Conservation (phyloP, 805 yeast species). For the Kodamaea fukazawae region DNA sequence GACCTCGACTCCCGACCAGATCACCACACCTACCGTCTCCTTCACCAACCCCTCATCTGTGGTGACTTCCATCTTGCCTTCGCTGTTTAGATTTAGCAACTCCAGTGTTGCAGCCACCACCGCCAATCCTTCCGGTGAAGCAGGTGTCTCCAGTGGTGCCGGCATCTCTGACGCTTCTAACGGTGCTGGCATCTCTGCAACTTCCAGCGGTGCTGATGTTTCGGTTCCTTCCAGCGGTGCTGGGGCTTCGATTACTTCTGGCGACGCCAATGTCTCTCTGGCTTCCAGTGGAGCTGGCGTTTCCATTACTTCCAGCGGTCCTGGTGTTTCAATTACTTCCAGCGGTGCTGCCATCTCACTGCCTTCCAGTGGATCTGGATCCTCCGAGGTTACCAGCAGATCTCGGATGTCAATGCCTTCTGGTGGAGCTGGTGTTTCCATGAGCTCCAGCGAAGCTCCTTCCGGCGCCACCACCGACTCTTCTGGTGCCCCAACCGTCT, state of each 20-base stretch:
- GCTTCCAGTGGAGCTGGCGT: background rate
- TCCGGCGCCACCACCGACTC: no score
- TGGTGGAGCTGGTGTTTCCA: background rate
- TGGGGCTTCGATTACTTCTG: background rate
- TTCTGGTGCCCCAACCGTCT: conserved; percentile 3
- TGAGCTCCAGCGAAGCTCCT: background rate
- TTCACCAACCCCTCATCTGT: background rate
- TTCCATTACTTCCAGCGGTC: no score
- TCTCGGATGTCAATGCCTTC: background rate
- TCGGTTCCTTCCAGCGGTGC: no score
- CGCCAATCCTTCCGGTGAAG: no score
- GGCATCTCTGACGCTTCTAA: background rate
- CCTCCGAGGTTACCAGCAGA: no score
- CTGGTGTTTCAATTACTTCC: background rate
- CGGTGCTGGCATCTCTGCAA: background rate
- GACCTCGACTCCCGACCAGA: no score
- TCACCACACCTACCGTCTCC: no score
- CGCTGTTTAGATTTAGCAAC: background rate
- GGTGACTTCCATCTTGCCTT: background rate
- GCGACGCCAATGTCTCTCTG: background rate
- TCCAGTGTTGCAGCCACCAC: conserved; percentile 1
- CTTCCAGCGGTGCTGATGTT: background rate
- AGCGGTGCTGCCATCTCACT: background rate
- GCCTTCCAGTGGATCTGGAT: background rate
- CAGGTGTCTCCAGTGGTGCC: no score